These are phyloP conservation scores for Phaeosphaeriaceae sp. DNA, from an alignment of 2,329 filamentous ascomycete species.

Conservation along the genomic window DNA sequence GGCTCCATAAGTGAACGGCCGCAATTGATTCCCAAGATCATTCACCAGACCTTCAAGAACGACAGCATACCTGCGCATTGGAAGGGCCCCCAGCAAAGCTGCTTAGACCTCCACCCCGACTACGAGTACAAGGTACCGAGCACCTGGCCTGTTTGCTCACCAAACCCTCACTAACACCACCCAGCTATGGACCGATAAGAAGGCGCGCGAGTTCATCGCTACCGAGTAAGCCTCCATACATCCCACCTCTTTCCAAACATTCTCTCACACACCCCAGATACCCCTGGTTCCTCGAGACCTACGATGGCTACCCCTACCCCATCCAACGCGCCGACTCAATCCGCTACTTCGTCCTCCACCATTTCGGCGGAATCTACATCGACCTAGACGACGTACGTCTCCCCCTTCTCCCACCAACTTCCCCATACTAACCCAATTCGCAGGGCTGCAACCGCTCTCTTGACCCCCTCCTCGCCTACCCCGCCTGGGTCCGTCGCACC, in stretches of 20 bases:
- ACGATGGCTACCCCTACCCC: constrained; percentile 74
- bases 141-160: constrained; percentile 23
- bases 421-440: constrained; percentile 9
- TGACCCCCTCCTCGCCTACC: constrained; percentile 71
- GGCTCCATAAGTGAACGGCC: constrained; percentile 62
- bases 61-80: constrained; percentile 71
- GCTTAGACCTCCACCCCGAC: constrained; percentile 69
- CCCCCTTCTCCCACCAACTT: constrained; percentile 1
- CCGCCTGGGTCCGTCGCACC: constrained; percentile 74
- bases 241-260: neutral
- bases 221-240: constrained; percentile 55
- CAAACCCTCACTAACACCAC: constrained; percentile 16
- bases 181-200: constrained; percentile 77
- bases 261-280: constrained; percentile 55
- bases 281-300: constrained; percentile 78
- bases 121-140: constrained; percentile 72
- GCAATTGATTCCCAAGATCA: constrained; percentile 75
- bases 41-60: constrained; percentile 79
- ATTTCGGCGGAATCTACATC: constrained; percentile 82
- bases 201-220: constrained; percentile 73
- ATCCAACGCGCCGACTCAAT: constrained; percentile 82
- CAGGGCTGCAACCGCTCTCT: constrained; percentile 72
- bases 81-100: constrained; percentile 69
- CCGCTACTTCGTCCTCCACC: constrained; percentile 77
- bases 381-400: constrained; percentile 72